phyloP scores from a whole-genome alignment of 768 basidiomycete genomes.

The Leccinellum luteum region DNA sequence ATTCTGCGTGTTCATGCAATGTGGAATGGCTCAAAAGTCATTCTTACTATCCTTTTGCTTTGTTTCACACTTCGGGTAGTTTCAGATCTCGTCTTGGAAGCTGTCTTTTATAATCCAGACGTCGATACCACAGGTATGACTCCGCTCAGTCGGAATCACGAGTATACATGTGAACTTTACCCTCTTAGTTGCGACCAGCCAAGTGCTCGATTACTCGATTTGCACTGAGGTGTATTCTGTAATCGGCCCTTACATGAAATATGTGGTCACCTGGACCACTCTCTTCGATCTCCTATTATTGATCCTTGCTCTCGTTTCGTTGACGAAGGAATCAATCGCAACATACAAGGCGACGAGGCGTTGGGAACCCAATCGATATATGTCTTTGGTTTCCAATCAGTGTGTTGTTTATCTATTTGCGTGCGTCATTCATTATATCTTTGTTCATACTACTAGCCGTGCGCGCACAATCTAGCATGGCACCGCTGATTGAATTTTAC shows the following conservation, averaged over 20 bases:
- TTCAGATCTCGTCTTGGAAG: too few relatives aligned
- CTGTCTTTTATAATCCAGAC: too few relatives aligned
- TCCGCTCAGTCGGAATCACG: too few relatives aligned
- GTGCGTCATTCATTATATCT: background rate
- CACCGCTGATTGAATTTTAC: background rate
- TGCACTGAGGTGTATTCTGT: background rate
- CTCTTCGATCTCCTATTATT: background rate
- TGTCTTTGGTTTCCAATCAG: background rate
- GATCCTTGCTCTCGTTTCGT: background rate
- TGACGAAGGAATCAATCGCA: background rate
- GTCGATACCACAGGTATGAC: too few relatives aligned
- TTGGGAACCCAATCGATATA: background rate
- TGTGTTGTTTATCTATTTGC: background rate
- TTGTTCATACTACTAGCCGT: background rate
- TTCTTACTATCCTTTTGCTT: too few relatives aligned
- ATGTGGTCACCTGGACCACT: fast-evolving
- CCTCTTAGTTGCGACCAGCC: background rate
- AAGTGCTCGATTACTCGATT: background rate
- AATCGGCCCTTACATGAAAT: background rate
- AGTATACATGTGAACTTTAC: too few relatives aligned
- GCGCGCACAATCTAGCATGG: too few relatives aligned
- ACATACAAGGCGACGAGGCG: background rate
- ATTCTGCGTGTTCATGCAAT: too few relatives aligned
- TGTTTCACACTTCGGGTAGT: too few relatives aligned
- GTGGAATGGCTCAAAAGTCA: too few relatives aligned